A percentile compares a stretch with the other conserved stretches of the same genome.
These are phyloP conservation scores for Fomitopsis palustris DNA, from an alignment of 1,284 basidiomycete species.

Conservation along the genomic window DNA sequence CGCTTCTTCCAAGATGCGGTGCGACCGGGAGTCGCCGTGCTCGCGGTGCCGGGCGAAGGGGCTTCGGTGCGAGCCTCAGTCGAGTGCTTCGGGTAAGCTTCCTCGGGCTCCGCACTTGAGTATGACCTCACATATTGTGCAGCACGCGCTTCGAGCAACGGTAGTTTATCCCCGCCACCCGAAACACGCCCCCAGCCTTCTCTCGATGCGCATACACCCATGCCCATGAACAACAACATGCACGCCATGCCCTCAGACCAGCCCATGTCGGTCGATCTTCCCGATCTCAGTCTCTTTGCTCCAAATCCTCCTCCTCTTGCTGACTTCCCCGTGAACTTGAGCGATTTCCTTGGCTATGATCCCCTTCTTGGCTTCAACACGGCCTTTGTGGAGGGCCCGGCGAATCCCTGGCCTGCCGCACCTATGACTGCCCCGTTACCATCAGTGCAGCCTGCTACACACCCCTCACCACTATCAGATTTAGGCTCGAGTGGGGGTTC, in stretches of 20 bases:
- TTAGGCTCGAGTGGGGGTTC: not conserved
- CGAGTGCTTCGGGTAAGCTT: not conserved
- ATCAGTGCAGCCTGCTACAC: not conserved
- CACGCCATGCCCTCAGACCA: not conserved
- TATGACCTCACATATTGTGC: not conserved
- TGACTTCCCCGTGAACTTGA: not conserved
- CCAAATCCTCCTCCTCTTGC: not conserved
- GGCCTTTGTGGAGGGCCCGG: not conserved
- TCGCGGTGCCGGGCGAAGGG: not conserved
- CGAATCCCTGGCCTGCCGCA: not conserved
- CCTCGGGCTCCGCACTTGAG: not conserved
- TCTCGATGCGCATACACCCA: not conserved
- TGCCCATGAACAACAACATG: not conserved
- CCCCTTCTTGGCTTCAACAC: not conserved
- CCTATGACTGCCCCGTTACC: not conserved
- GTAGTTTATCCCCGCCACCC: not conserved
- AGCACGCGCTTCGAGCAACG: not conserved
- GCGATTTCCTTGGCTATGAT: constrained; percentile 1
- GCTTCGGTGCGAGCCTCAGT: not conserved
- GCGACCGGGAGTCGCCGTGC: not conserved
- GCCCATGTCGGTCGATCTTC: not conserved
- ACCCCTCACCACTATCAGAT: not conserved
- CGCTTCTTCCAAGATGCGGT: constrained; percentile 4
- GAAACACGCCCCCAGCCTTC: not conserved
- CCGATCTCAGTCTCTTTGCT: not conserved